Evolutionary conservation across 2,329 filamentous ascomycete genomes (phyloP), one percentile per base, ranked within the genome.

Genomic region (Alternaria tenuissima): DNA sequence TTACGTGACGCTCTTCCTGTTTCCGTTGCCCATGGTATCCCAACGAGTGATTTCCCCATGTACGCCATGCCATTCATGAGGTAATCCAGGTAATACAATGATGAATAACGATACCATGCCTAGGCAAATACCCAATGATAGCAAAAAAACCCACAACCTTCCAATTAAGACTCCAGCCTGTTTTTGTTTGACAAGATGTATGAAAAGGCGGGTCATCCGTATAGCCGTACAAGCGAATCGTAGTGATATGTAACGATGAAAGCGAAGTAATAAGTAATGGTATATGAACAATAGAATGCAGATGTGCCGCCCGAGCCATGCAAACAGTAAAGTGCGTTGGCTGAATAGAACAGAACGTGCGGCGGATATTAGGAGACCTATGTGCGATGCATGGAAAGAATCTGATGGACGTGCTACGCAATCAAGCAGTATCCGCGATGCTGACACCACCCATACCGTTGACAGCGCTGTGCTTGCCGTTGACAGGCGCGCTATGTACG

Each of bases 231-330:
- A 48, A 48, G 32, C 30, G 20, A 49, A 49, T 36, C 32, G 32
- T 49, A 49, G 20, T 49, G 36, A 60, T 60, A 60, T 60, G 53
- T 60, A 57, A 52, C 38, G 46, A 59, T 39, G 43, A 54, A 59
- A 44, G 41, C 26, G n/a, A 60, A 56, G 34, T 28, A 9, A 44
- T 11, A 47, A 48, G 51, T 67, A 71, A 42, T 69, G 55, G 60
- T 70, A 71, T 71, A 71, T 71, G 62, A 62, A 70, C 67, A 70
- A 59, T 68, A 68, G 59, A 70, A 66, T 65, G 63, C 52, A 61
- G 26, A 60, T 58, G 54, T 64, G 57, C 54, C 57, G 41, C 52
- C 57, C 39, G 16, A 41, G 44, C 51, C 47, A 43, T 51, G 59
- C 51, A 55, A 49, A 49, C 55, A 64, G 54, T 52, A 36, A 56